These are phyloP conservation scores for Trichophyton simii DNA, from an alignment of 2,329 filamentous ascomycete genomes.

Conservation along the genomic window DNA sequence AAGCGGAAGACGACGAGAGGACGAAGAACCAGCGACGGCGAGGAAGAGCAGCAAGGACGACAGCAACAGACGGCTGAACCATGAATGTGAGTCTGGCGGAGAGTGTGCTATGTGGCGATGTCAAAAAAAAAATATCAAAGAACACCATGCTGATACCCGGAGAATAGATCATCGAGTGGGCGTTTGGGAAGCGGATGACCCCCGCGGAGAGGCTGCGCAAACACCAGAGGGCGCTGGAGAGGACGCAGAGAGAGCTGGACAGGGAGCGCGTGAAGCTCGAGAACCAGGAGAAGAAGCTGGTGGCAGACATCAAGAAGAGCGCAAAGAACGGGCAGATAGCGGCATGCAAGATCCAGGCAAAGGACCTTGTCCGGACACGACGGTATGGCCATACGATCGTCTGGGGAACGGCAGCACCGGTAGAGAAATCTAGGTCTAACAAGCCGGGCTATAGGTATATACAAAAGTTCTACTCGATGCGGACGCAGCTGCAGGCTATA, in stretches of 20 bases:
- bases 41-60: neutral
- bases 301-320: constrained; percentile 93
- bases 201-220: constrained; percentile 53
- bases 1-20: neutral
- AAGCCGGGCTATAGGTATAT: constrained; percentile 54
- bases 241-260: constrained; percentile 91
- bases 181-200: constrained; percentile 98
- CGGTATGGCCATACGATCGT: constrained; percentile 37
- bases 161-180: constrained; percentile 89
- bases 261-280: constrained; percentile 90
- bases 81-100: constrained; percentile 6
- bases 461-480: constrained; percentile 97
- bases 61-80: neutral
- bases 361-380: constrained; percentile 85
- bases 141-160: constrained; percentile 1
- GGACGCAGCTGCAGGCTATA: constrained; percentile 91
- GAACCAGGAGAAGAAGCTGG: constrained; percentile 95
- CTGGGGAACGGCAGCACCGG: too few species aligned
- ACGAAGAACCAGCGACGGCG: neutral
- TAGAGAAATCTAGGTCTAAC: neutral
- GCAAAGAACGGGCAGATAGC: constrained; percentile 97
- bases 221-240: constrained; percentile 93
- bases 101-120: constrained; percentile 3
- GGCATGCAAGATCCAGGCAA: constrained; percentile 96
- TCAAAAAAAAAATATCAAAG: too few species aligned